Conservation (phyloP, 225 moss, liverwort and hornwort genomes). For the Pleurozium schreberi region DNA sequence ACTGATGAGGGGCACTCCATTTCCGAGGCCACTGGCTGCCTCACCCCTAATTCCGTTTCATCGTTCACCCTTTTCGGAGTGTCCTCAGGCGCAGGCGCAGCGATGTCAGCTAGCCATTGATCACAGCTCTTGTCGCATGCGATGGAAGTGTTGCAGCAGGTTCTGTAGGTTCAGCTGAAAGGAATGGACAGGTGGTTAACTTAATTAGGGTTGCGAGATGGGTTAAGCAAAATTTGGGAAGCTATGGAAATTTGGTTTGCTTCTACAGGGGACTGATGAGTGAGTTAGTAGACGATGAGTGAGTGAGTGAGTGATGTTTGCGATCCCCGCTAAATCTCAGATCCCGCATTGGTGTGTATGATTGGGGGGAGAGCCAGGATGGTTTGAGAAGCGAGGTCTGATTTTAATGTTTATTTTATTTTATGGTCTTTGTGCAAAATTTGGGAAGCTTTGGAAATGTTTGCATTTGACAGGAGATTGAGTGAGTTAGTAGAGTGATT, state of each 20-base stretch:
- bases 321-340: neutral
- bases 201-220: neutral
- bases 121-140: neutral
- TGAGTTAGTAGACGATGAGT: neutral
- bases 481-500: neutral
- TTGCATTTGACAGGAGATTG: neutral
- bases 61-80: neutral
- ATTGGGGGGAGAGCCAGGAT: neutral
- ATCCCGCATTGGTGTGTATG: neutral
- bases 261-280: neutral
- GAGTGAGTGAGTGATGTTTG: no score
- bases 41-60: neutral
- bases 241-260: neutral
- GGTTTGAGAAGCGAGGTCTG: neutral
- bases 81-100: neutral
- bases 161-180: conserved; percentile 8
- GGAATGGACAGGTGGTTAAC: neutral
- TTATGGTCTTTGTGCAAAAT: no score
- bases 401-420: neutral
- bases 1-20: neutral
- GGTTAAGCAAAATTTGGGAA: neutral
- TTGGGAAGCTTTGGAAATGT: neutral
- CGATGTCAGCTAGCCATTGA: neutral
- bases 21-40: neutral
- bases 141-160: neutral